Evolutionary conservation across 140 eudicot species (phyloP), one percentile per base, ranked within the genome.

Genomic region (Erigeron philadelphicus): DNA sequence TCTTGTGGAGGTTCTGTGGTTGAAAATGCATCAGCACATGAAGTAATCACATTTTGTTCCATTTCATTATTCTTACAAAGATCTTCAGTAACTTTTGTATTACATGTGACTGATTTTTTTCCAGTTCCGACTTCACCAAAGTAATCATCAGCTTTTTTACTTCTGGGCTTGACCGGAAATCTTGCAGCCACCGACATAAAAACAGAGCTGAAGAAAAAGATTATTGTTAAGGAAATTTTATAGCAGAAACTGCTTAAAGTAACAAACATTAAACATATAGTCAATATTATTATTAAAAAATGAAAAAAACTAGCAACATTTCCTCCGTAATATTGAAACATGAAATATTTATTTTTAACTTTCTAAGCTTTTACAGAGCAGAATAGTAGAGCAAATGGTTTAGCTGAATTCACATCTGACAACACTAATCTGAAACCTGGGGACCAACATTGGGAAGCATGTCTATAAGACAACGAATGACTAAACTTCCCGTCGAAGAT

Each of bases 151-250:
- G 67, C 23, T 74, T 65, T 73, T 42, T 72, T 73, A 63, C 61
- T 63, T 15, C 64, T 31, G 49, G 48, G 62, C 42, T 74, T 53
- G 35, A 48, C 54, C 1, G 90, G 95, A 55, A 68, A 87, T 56
- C 56, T 75, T 73, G 88, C 86, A 7, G 67, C 84, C 40, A 87
- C 78, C 15, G 60, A 35, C 90, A 84, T 84, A 71, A 84, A 87
- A 17, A 87, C 81, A 72, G 81, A 70, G 75, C 96, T 88, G 79
- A 49, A 75, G 9, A 64, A 60, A 52, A 62, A 67, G 21, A 67
- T 75, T 47, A 48, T 53, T 55, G 52, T 40, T 16, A 66, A 47
- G 16, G 18, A 62, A 64, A 31, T 16, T 43, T 47, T 61, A 61
- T 44, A 42, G 13, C 48, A 56, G 31, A 1, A 12, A 67, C 23